Conservation (phyloP, 768 basidiomycete species). For the Scleroderma bovista region DNA sequence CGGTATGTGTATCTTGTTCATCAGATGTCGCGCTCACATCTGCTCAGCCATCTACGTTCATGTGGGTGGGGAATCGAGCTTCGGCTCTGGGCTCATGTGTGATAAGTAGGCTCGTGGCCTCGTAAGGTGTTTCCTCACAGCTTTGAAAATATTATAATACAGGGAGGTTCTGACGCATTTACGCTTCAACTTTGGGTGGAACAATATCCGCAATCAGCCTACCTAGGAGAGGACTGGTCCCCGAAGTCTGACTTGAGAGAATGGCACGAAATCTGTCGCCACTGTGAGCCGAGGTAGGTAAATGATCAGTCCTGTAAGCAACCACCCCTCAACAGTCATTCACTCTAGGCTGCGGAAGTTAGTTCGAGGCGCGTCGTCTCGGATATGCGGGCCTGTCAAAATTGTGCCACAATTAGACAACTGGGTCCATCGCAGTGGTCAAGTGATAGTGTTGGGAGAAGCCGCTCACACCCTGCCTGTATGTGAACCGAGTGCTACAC, state of each 20-base stretch:
- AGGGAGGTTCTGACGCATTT: constrained; percentile 37
- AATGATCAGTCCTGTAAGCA: background rate
- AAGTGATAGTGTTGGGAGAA: constrained; percentile 52
- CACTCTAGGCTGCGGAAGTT: constrained; percentile 37
- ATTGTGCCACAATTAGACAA: constrained; percentile 38
- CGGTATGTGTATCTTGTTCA: constrained; percentile 10
- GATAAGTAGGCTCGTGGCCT: constrained; percentile 8
- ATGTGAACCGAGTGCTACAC: constrained; percentile 17
- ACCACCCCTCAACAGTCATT: background rate
- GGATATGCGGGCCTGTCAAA: constrained; percentile 34
- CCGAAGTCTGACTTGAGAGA: constrained; percentile 28
- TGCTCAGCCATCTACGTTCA: constrained; percentile 5
- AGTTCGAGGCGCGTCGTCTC: constrained; percentile 28
- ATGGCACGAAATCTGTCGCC: constrained; percentile 23
- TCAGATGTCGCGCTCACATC: background rate
- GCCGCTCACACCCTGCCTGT: constrained; percentile 56
- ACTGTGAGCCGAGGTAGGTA: constrained; percentile 35
- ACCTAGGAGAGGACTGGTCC: constrained; percentile 30
- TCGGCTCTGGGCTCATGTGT: constrained; percentile 18
- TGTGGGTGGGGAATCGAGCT: constrained; percentile 19
- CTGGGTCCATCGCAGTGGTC: constrained; percentile 44
- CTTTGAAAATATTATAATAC: constrained; percentile 1
- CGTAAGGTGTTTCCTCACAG: too few relatives aligned
- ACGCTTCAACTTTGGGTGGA: constrained; percentile 21
- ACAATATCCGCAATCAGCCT: constrained; percentile 23